Conservation (phyloP, 2,329 filamentous ascomycete species). For the Fusarium avenaceum region DNA sequence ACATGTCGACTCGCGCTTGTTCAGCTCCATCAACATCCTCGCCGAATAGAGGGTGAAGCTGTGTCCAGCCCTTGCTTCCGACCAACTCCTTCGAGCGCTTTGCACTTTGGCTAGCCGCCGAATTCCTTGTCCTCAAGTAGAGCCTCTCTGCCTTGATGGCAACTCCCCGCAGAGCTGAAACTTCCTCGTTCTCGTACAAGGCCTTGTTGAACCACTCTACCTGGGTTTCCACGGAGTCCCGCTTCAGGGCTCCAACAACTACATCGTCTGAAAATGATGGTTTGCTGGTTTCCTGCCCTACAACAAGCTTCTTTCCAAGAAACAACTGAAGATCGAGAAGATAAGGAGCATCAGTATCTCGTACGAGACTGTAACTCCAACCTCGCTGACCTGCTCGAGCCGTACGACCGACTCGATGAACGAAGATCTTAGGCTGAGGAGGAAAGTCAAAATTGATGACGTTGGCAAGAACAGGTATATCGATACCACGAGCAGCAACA, state of each 20-base stretch:
- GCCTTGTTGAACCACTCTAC: slow-evolving; percentile 88
- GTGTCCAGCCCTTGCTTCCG: slow-evolving; percentile 75
- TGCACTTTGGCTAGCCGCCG: slow-evolving; percentile 90
- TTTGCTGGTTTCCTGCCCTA: slow-evolving; percentile 75
- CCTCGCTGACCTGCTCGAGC: slow-evolving; percentile 92
- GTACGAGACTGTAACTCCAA: slow-evolving; percentile 94
- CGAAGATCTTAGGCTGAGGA: slow-evolving; percentile 94
- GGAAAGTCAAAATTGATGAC: slow-evolving; percentile 99
- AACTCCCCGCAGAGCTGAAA: slow-evolving; percentile 78
- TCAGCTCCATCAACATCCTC: slow-evolving; percentile 75
- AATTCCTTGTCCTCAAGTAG: slow-evolving; percentile 89
- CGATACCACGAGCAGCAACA: slow-evolving; percentile 95
- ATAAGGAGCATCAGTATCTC: slow-evolving; percentile 90
- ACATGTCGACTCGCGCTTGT: slow-evolving; percentile 83
- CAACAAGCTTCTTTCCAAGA: slow-evolving; percentile 83
- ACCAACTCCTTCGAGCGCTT: slow-evolving; percentile 87
- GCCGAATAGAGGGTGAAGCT: slow-evolving; percentile 85
- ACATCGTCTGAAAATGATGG: slow-evolving; percentile 86
- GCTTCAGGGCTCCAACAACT: slow-evolving; percentile 80
- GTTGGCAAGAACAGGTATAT: slow-evolving; percentile 95
- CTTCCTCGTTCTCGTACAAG: slow-evolving; percentile 79
- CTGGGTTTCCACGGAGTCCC: slow-evolving; percentile 79
- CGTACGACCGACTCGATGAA: slow-evolving; percentile 95
- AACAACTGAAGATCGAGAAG: slow-evolving; percentile 95
- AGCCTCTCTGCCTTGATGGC: slow-evolving; percentile 91